A percentile compares a stretch with the other conserved stretches of the same genome.
Evolutionary conservation across 139 green algal species (phyloP).

Genomic region (Deuterostichococcus epilithicus): DNA sequence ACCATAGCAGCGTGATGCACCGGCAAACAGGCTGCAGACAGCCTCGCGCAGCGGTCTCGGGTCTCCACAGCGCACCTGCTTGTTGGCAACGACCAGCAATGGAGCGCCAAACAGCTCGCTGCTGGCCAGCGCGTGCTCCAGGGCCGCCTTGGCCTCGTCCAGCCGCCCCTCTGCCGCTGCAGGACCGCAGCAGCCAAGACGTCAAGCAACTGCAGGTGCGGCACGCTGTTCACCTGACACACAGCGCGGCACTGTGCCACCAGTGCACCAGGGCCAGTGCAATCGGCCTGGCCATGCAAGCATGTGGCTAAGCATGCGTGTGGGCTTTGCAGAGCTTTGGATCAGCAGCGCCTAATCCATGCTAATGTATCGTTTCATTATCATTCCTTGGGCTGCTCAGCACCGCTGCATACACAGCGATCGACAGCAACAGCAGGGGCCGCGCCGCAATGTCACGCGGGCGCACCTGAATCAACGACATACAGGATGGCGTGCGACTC

Average conservation of each 20-base stretch:
- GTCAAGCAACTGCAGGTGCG: too few relatives aligned
- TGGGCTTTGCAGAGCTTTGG: too few relatives aligned
- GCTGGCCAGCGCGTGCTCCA: conserved; percentile 66
- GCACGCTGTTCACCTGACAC: too few relatives aligned
- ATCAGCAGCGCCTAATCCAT: too few relatives aligned
- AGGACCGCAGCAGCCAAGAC: too few relatives aligned
- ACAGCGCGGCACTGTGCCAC: too few relatives aligned
- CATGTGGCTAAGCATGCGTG: too few relatives aligned
- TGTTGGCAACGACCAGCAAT: conserved; percentile 91
- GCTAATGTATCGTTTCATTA: background rate
- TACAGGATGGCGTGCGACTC: conserved; percentile 90
- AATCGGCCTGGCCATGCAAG: too few relatives aligned
- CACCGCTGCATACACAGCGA: background rate
- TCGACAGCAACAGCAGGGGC: background rate
- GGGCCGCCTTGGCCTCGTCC: conserved; percentile 53
- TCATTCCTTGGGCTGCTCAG: background rate
- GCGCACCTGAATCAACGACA: conserved; percentile 72
- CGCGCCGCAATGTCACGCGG: background rate
- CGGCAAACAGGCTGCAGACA: too few relatives aligned
- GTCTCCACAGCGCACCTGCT: conserved; percentile 50
- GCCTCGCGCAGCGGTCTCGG: too few relatives aligned
- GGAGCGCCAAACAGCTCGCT: conserved; percentile 77
- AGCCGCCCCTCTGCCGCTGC: conserved; percentile 27
- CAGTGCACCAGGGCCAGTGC: too few relatives aligned
- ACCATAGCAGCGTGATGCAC: too few relatives aligned